phyloP scores from a whole-genome alignment of 2,329 filamentous ascomycete species.

The Chaetomiaceae sp. region DNA sequence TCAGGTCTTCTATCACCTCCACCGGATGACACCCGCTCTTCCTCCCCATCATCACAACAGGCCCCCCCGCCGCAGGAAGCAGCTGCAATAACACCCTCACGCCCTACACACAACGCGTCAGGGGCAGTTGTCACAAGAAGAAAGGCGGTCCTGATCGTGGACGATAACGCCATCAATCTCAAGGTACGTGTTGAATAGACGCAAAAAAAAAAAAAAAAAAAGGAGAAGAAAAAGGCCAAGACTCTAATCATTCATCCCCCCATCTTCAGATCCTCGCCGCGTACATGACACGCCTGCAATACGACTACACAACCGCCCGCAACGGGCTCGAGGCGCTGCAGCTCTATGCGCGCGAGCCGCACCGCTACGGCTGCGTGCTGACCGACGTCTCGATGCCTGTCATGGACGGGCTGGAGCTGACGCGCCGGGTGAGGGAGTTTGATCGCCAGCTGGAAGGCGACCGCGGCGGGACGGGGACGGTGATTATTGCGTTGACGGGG shows the following conservation, averaged over 20 bases:
- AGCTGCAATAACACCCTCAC: not conserved
- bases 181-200: constrained; percentile 12
- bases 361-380: constrained; percentile 32
- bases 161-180: constrained; percentile 39
- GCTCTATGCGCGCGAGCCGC: constrained; percentile 32
- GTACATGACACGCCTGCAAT: constrained; percentile 35
- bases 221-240: no score
- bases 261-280: constrained; percentile 31
- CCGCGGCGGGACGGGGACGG: constrained; percentile 33
- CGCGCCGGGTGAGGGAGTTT: constrained; percentile 44
- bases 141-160: constrained; percentile 28
- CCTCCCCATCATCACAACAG: not conserved
- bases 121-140: no score
- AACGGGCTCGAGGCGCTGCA: constrained; percentile 46
- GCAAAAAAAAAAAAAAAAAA: no score
- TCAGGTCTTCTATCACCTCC: not conserved
- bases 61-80: not conserved
- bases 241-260: not conserved
- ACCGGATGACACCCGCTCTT: not conserved
- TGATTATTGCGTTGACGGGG: constrained; percentile 50
- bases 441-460: constrained; percentile 37
- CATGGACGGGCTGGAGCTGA: constrained; percentile 49
- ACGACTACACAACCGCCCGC: constrained; percentile 36
- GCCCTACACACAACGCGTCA: no score
- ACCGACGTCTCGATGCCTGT: constrained; percentile 54